Evolutionary conservation across 768 basidiomycete genomes (phyloP), one percentile per base, ranked within the genome.

Genomic region (Phlegmacium glaucopus): DNA sequence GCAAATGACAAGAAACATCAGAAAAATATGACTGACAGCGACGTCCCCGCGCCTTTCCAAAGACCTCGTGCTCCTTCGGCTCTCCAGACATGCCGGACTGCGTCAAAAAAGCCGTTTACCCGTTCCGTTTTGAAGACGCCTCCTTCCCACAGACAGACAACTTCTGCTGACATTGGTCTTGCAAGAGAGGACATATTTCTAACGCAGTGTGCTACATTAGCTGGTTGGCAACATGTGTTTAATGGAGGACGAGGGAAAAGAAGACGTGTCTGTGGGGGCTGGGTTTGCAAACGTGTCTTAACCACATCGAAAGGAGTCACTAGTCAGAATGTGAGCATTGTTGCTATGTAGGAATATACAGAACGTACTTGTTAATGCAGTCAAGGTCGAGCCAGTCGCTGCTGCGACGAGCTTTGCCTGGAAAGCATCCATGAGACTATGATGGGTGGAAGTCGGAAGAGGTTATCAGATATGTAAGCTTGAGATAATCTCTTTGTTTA

Each of bases 221-320:
- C 64, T 43, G 85, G 82, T 64, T 89, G 89, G 67, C 87, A 91
- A 60, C 90, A 90, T 51, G 72, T 72, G 60, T 76, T 75, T 29
- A 67, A 64, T 9, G 81, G 75, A 42, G 77, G 74, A 48, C 72
- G 74, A 47, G 79, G 74, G 60, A 80, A 77, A 22, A 81, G 72
- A 39, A 66, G 75, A 47, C 64, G 72, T 51, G 64, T 70, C 61
- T 65, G 64, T 16, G 76, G 71, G n/a, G 85, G 85, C 63, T 90
- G 93, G 0, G 96, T 98, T 65, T 99, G 96, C 13, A 99, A 72
- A 25, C 96, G 83, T 10, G 95, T 98, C 67, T 98, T 98, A 56
- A 98, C 79, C 45, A 99, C 93, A 68, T 99, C 96, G 65, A 99
- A 99, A 3, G 96, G 96, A 3, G 95, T 98, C 96, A 99, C 95